Percentiles rank a stretch among this genome's conserved stretches.
These are phyloP conservation scores for Fusarium sulawesiense DNA, from an alignment of 2,329 filamentous ascomycete genomes.

Conservation along the genomic window DNA sequence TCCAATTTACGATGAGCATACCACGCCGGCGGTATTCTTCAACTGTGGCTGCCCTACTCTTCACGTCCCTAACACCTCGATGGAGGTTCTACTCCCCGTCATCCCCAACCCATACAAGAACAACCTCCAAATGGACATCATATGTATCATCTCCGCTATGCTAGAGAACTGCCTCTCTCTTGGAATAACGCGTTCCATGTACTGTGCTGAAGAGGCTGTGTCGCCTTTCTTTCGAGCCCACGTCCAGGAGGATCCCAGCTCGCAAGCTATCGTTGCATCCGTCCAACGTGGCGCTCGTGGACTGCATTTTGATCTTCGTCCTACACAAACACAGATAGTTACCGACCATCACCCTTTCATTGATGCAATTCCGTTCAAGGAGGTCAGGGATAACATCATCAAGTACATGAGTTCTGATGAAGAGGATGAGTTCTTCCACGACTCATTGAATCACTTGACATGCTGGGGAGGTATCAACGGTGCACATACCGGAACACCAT, in stretches of 20 bases:
- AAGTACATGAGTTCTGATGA: slow-evolving; percentile 35
- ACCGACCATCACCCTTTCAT: slow-evolving; percentile 45
- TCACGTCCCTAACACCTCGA: slow-evolving; percentile 38
- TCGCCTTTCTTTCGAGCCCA: slow-evolving; percentile 43
- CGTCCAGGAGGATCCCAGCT: slow-evolving; percentile 20
- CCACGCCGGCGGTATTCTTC: slow-evolving; percentile 33
- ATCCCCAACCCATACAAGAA: slow-evolving; percentile 44
- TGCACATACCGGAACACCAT: slow-evolving; percentile 44
- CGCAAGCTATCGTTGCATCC: slow-evolving; percentile 29
- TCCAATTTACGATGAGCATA: slow-evolving; percentile 5
- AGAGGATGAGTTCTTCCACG: slow-evolving; percentile 48
- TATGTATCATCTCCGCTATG: slow-evolving; percentile 42
- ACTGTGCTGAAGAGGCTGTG: slow-evolving; percentile 41
- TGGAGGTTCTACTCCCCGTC: slow-evolving; percentile 38
- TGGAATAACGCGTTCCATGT: slow-evolving; percentile 43
- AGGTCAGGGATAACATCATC: slow-evolving; percentile 46
- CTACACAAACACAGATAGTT: slow-evolving; percentile 42
- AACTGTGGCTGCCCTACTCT: slow-evolving; percentile 44
- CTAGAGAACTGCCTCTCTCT: slow-evolving; percentile 44
- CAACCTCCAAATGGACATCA: slow-evolving; percentile 43
- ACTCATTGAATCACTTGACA: slow-evolving; percentile 45
- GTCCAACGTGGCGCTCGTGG: slow-evolving; percentile 38
- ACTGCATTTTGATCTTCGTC: slow-evolving; percentile 45
- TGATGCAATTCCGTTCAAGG: slow-evolving; percentile 44
- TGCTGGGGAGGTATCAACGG: slow-evolving; percentile 46